A percentile compares a stretch with the other conserved stretches of the same genome.
Conservation (phyloP, 768 basidiomycete genomes). For the Hemileccinum rubropunctum region DNA sequence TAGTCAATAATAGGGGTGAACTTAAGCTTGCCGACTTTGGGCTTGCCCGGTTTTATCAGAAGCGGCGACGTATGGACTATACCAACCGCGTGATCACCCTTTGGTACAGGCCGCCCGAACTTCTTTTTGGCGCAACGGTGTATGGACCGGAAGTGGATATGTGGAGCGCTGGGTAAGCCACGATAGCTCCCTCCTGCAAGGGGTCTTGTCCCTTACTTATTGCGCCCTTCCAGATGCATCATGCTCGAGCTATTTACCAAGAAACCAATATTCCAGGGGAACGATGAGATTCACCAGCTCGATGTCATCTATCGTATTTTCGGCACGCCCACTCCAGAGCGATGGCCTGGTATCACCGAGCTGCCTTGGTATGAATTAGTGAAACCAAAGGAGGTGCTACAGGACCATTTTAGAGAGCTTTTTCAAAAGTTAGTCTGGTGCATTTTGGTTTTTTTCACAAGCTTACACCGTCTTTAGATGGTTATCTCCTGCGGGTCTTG, state of each 20-base stretch:
- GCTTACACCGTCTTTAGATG: slow-evolving; percentile 49
- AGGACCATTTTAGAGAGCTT: slow-evolving; percentile 76
- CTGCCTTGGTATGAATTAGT: slow-evolving; percentile 99
- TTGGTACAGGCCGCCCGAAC: slow-evolving; percentile 97
- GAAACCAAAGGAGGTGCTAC: slow-evolving; percentile 74
- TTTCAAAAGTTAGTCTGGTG: slow-evolving; percentile 70
- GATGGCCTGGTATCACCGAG: slow-evolving; percentile 80
- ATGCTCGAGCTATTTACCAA: slow-evolving; percentile 97
- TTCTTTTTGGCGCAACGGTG: slow-evolving; percentile 91
- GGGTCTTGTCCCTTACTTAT: background rate
- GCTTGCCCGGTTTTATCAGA: slow-evolving; percentile 93
- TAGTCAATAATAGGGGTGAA: slow-evolving; percentile 87
- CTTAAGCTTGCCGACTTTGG: slow-evolving; percentile 98
- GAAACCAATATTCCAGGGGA: slow-evolving; percentile 96
- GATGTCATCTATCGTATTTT: slow-evolving; percentile 89
- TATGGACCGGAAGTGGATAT: slow-evolving; percentile 98
- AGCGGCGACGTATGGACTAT: slow-evolving; percentile 86
- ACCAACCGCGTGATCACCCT: slow-evolving; percentile 99
- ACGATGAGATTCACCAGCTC: slow-evolving; percentile 96
- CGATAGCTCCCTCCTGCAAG: background rate
- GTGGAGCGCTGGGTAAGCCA: slow-evolving; percentile 93
- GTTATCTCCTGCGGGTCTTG: slow-evolving; percentile 81
- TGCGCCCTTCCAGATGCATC: slow-evolving; percentile 67
- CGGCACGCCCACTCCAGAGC: slow-evolving; percentile 80
- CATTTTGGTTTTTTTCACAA: background rate